Conservation (phyloP, 805 yeast genomes). For the Kluyveromyces wickerhamii region DNA sequence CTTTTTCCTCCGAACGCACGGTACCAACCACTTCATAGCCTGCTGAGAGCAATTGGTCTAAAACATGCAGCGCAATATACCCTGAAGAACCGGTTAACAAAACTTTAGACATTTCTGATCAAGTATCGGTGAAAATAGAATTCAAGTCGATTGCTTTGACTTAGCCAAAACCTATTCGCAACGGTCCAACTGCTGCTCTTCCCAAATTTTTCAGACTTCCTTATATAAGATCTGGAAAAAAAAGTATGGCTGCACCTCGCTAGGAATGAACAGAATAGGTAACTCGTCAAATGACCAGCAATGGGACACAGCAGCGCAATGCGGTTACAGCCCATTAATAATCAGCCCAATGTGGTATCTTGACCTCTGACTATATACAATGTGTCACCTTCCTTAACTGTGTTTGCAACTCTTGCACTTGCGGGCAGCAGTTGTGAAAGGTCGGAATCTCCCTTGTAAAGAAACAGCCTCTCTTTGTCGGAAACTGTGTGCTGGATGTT, state of each 20-base stretch:
- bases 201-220: too few species aligned
- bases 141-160: too few species aligned
- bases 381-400: constrained; percentile 18
- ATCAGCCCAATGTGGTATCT: constrained; percentile 3
- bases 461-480: constrained; percentile 18
- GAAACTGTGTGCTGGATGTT: constrained; percentile 13
- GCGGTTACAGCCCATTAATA: too few species aligned
- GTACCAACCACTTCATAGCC: constrained; percentile 39
- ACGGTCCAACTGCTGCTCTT: too few species aligned
- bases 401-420: constrained; percentile 16
- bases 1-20: constrained; percentile 36
- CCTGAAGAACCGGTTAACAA: constrained; percentile 46
- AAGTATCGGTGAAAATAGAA: too few species aligned
- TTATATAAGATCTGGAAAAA: too few species aligned
- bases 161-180: too few species aligned
- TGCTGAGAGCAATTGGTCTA: constrained; percentile 31
- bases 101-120: constrained; percentile 16
- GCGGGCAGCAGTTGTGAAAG: constrained; percentile 8
- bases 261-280: too few species aligned
- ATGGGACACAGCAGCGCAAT: too few species aligned
- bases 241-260: too few species aligned
- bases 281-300: too few species aligned
- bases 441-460: constrained; percentile 15
- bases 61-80: constrained; percentile 40
- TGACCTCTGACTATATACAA: constrained; percentile 25